Conservation (phyloP, 1,284 basidiomycete species). For the Thecaphora thlaspeos region DNA sequence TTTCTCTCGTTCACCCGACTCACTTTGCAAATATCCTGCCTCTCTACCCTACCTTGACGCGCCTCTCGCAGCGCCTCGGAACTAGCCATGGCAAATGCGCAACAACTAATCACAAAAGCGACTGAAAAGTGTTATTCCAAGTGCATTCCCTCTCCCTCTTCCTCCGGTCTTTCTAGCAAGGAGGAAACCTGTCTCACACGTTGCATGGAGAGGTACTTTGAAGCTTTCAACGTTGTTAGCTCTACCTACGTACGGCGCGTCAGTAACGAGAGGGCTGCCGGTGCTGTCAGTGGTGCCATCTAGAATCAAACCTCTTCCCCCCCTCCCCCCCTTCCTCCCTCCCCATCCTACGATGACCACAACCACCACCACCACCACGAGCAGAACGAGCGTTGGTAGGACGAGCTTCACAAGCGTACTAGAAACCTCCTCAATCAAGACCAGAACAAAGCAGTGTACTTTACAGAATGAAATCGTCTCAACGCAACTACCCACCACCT, state of each 20-base stretch:
- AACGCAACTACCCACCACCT: too few species aligned
- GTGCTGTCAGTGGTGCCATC: conserved; percentile 6
- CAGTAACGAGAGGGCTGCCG: conserved; percentile 38
- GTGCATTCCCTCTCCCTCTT: conserved; percentile 46
- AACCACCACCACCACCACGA: too few species aligned
- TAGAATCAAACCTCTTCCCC: conserved; percentile 1
- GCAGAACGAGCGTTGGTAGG: too few species aligned
- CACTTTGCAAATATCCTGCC: too few species aligned
- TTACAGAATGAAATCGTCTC: too few species aligned
- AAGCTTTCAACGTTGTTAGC: conserved; percentile 54
- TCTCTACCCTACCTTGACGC: conserved; percentile 3
- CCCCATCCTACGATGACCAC: too few species aligned
- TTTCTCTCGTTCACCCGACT: too few species aligned
- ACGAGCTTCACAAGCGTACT: too few species aligned
- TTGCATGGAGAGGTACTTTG: conserved; percentile 56
- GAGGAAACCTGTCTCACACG: conserved; percentile 52
- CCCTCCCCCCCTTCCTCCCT: too few species aligned
- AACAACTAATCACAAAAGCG: conserved; percentile 54
- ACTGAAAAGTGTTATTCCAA: conserved; percentile 56
- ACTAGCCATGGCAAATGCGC: conserved; percentile 51
- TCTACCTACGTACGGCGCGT: conserved; percentile 47
- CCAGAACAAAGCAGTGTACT: too few species aligned
- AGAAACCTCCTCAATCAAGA: too few species aligned
- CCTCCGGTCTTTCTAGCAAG: conserved; percentile 45
- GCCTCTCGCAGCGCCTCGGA: conserved; percentile 22